Conservation (phyloP, 768 basidiomycete genomes). For the Sarcodon sp. region DNA sequence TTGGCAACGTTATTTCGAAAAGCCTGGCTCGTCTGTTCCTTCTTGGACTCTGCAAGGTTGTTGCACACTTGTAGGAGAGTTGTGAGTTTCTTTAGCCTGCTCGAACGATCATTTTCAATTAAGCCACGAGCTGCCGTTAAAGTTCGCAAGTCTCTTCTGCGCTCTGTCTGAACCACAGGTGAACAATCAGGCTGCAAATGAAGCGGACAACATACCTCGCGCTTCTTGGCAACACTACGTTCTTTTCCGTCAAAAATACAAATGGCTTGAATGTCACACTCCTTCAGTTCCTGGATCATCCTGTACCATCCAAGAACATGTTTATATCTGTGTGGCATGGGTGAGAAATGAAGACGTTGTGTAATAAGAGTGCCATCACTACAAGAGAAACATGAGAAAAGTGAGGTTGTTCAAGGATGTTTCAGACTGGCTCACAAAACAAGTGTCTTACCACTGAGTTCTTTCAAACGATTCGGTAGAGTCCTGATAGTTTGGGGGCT, state of each 20-base stretch:
- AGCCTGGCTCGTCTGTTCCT: constrained; percentile 18
- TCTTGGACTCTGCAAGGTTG: constrained; percentile 4
- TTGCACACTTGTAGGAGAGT: constrained; percentile 9
- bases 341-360: constrained; percentile 68
- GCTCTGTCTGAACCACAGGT: constrained; percentile 29
- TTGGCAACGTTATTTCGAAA: constrained; percentile 10
- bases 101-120: constrained; percentile 45
- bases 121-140: constrained; percentile 36
- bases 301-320: constrained; percentile 76
- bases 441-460: constrained; percentile 52
- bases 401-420: constrained; percentile 3
- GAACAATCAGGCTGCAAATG: not conserved
- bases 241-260: constrained; percentile 75
- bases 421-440: constrained; percentile 45
- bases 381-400: constrained; percentile 5
- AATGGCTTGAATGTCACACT: constrained; percentile 41
- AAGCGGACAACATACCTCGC: constrained; percentile 37
- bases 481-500: constrained; percentile 56
- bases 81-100: constrained; percentile 30
- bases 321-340: constrained; percentile 44
- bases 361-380: constrained; percentile 85
- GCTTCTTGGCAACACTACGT: constrained; percentile 53
- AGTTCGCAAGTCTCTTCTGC: constrained; percentile 37
- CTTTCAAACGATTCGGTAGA: constrained; percentile 51
- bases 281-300: constrained; percentile 47